These are phyloP conservation scores for Rhododendron griersonianum DNA, from an alignment of 148 eudicot genomes.

Conservation along the genomic window DNA sequence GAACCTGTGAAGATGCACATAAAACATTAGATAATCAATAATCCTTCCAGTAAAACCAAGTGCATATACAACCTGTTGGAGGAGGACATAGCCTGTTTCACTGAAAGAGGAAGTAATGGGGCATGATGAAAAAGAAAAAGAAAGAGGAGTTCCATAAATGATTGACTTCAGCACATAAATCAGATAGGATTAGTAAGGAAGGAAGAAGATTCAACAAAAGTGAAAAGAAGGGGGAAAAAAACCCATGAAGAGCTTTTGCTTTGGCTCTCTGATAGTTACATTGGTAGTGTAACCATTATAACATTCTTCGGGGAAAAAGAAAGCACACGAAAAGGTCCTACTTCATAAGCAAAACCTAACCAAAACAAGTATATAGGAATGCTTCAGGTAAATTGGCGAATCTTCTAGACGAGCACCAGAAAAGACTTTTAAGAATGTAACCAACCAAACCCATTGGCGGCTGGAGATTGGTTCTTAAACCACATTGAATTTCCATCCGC, in stretches of 20 bases:
- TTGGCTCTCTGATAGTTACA: not conserved
- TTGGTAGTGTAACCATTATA: not conserved
- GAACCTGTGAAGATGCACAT: constrained; percentile 38
- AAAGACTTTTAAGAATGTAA: not conserved
- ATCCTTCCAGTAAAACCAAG: not conserved
- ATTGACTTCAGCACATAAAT: not conserved
- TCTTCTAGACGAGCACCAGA: not conserved
- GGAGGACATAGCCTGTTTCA: not conserved
- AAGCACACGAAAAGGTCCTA: not conserved
- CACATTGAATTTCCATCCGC: not conserved
- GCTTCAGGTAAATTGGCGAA: not conserved
- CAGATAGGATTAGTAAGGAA: not conserved
- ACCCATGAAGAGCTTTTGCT: not conserved
- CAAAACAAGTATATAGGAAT: not conserved
- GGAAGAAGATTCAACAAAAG: not conserved
- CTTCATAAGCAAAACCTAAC: not conserved
- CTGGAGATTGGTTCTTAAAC: not conserved
- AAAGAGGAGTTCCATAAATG: not conserved
- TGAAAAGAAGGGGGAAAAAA: not conserved
- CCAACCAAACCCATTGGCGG: not conserved
- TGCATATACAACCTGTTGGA: not conserved
- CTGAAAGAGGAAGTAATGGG: not conserved
- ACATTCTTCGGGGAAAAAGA: not conserved
- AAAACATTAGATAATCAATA: not conserved
- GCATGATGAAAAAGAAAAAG: not conserved